Evolutionary conservation across 805 yeast species (phyloP), one percentile per base, ranked within the genome.

Genomic region (Candida ipomoeae): DNA sequence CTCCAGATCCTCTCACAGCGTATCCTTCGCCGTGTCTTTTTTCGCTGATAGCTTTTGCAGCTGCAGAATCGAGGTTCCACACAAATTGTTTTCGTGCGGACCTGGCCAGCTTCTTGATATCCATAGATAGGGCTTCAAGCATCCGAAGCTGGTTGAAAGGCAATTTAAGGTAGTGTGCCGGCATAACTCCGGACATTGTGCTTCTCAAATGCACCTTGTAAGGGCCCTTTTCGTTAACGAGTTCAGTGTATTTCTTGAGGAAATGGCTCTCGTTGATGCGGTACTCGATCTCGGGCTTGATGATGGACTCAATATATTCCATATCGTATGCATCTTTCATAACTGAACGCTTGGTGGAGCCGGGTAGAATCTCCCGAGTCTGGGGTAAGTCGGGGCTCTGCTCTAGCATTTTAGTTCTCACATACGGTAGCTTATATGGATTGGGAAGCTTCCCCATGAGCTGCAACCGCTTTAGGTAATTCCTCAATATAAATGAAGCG

Each of bases 141-240:
- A 52, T 50, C 21, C 50, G 33, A 6, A n/a, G 36, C 29, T 59
- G 57, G 23, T 52, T 55, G 7, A 38, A 10, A 2, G 77, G 75
- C 21, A 61, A 46, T 41, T 56, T 52, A 15, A 71, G 37, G 51
- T 53, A 70, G 5, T 69, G 68, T 5, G 69, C 61, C 1, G 60
- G 57, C 43, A 63, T 54, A 3, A 66, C 57, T 0, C 74, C 77
- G 0, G 77, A 67, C 44, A 57, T 55, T 6, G 70, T 67, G n/a
- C 50, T 39, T 11, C 60, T 48, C 10, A 71, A 58, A 40, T 63
- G 64, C 5, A 71, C 74, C 41, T 62, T 57, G 32, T 44, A 62
- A 2, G 78, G 77, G 5, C 78, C 78, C 46, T 65, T 66, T 14
- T 61, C 62, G 44, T 62, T 62, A 7, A 71, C 64, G 1, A 55